Evolutionary conservation across 345 rosid genomes (phyloP), one percentile per base, ranked within the genome.

Genomic region (Pseudoturritis turrita): DNA sequence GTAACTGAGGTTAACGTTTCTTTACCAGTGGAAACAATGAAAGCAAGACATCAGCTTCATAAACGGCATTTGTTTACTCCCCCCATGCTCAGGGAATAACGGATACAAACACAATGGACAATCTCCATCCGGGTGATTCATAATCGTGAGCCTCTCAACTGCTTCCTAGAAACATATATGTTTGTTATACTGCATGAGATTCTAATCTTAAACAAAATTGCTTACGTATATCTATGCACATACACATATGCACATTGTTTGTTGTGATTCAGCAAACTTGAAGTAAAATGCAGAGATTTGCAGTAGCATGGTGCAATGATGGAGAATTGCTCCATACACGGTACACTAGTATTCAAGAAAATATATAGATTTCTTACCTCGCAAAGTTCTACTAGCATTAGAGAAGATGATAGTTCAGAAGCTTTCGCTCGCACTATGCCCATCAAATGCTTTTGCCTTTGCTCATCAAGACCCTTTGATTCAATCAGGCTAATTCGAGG

Each of bases 41-140:
- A 89, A 94, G 77, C 98, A 94, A 73, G 98, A 94, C 98, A 94
- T 94, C 77, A 94, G 79, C 89, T 94, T 94, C 98, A 94, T 94
- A 83, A 89, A 91, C 46, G 95, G 87, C 79, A 82, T 80, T 52
- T 56, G 45, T 49, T 77, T 76, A 50, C 68, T 65, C 57, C 71
- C 80, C 21, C 75, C 75, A 59, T 84, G 88, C 66, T 85, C 87
- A 31, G 77, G 79, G 46, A 91, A 79, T 84, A 94, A 79, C 19
- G 95, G 92, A 74, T 44, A 62, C 77, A 91, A 70, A 76, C 98
- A 94, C 75, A 94, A 50, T 15, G 98, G 95, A 69, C 97, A 91
- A 62, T 89, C 82, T 0, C 97, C 96, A 54, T 94, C 95, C 8
- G 96, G 98, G 59, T 89, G 95, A 81, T 94, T 94, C 95, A 91